Evolutionary conservation across 176 grass and related monocot species (phyloP), one percentile per base, ranked within the genome.

Genomic region (Lolium multiflorum): DNA sequence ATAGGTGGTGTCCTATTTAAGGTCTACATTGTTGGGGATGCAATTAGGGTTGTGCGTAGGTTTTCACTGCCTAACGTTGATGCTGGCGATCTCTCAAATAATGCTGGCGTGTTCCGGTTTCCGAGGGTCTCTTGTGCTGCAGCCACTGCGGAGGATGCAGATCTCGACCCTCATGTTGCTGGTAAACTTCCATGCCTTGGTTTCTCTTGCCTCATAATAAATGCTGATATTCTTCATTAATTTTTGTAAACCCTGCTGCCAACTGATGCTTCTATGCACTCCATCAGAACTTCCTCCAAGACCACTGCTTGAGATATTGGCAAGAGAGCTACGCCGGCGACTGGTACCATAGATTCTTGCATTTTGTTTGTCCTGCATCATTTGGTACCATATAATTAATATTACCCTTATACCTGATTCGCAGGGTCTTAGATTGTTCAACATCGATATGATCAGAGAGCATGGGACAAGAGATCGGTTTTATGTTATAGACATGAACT

Each of bases 401-500:
- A 26, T 18, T 38, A 62, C 59, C 58, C 1, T 58, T 66, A 66
- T 59, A 49, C 52, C 37, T 81, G 68, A 82, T 64, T 88, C 52
- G 5, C 80, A 99, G 94, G 97, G 97, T 84, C 92, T 97, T 89
- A 92, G 92, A 69, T 81, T 99, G 39, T 99, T 99, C 83, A 99
- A 99, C 60, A 91, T 99, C 37, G 97, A 99, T 87, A 91, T 96
- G 82, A 99, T 99, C 54, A 94, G 97, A 57, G 76, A 99, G 77
- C 94, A 96, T 52, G 94, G 94, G 35, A 96, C 92, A 75, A 93
- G 81, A 82, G 94, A 96, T 88, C 92, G 79, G 47, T 96, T 99
- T 89, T 99, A 99, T 89, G 94, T 99, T 70, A 94, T 99, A 82
- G 92, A 99, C 85, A 99, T 99, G 87, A 99, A 99, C 77, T 99